Percentiles rank a stretch among this genome's conserved stretches.
These are phyloP conservation scores for Dactylonectria macrodidyma DNA, from an alignment of 2,329 filamentous ascomycete species.

Conservation along the genomic window DNA sequence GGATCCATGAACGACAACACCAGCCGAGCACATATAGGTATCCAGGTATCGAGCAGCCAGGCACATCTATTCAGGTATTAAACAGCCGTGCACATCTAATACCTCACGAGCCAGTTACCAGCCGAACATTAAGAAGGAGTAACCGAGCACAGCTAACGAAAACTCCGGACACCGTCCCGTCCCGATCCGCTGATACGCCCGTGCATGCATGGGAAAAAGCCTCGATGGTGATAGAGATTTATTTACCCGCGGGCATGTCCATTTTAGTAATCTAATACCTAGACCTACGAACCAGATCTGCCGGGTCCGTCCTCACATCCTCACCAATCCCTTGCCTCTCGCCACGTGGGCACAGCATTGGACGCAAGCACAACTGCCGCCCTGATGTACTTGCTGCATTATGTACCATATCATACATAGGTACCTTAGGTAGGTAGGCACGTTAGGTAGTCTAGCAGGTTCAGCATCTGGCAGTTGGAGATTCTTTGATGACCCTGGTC, in stretches of 20 bases:
- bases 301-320: not conserved
- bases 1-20: too few relatives aligned
- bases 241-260: not conserved
- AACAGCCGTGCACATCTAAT: not conserved
- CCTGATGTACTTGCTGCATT: constrained; percentile 5
- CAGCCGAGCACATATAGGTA: not conserved
- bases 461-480: not conserved
- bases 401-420: not conserved
- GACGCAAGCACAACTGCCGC: constrained; percentile 30
- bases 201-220: not conserved
- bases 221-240: not conserved
- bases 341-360: constrained; percentile 47
- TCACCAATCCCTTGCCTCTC: constrained; percentile 7
- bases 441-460: not conserved
- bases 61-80: constrained; percentile 5
- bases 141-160: not conserved
- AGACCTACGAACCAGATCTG: not conserved
- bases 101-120: not conserved
- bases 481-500: not conserved
- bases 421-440: too few relatives aligned
- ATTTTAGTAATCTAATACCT: not conserved
- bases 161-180: constrained; percentile 35
- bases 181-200: constrained; percentile 27
- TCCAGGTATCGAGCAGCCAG: constrained; percentile 19
- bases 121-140: too few relatives aligned